Evolutionary conservation across 1,284 basidiomycete species (phyloP).

Genomic region (Xerocomus nothofagi): DNA sequence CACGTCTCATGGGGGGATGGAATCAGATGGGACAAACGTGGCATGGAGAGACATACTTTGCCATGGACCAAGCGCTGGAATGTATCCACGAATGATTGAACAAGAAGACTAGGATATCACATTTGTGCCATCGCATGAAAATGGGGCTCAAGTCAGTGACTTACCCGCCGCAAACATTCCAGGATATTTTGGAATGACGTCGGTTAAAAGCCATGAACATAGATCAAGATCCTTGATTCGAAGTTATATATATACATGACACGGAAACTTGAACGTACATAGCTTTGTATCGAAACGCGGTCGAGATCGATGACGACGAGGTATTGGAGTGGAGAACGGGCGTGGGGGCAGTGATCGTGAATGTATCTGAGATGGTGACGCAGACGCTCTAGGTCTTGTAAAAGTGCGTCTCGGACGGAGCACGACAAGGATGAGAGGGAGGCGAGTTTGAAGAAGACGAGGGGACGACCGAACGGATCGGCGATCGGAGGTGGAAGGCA

Average conservation of each 20-base stretch:
- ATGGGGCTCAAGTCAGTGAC: slow-evolving; percentile 14
- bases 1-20: slow-evolving; percentile 44
- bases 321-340: slow-evolving; percentile 57
- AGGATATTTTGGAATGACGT: slow-evolving; percentile 70
- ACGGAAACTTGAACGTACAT: slow-evolving; percentile 46
- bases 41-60: slow-evolving; percentile 52
- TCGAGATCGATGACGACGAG: slow-evolving; percentile 68
- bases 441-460: slow-evolving; percentile 46
- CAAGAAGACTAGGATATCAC: slow-evolving; percentile 55
- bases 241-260: slow-evolving; percentile 9
- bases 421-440: slow-evolving; percentile 41
- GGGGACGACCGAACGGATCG: slow-evolving; percentile 64
- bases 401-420: slow-evolving; percentile 42
- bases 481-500: slow-evolving; percentile 52
- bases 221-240: slow-evolving; percentile 55
- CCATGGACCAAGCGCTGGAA: slow-evolving; percentile 72
- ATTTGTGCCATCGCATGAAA: neutral
- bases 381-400: slow-evolving; percentile 54
- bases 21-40: slow-evolving; percentile 7
- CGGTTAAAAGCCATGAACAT: slow-evolving; percentile 61
- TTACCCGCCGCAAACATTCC: slow-evolving; percentile 75
- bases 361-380: slow-evolving; percentile 47
- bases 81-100: slow-evolving; percentile 85
- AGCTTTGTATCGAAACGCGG: slow-evolving; percentile 54
- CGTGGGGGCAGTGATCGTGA: slow-evolving; percentile 39